Percentiles rank a stretch among this genome's conserved stretches.
Evolutionary conservation across 768 basidiomycete species (phyloP).

Genomic region (Rhodotorula kratochvilovae): DNA sequence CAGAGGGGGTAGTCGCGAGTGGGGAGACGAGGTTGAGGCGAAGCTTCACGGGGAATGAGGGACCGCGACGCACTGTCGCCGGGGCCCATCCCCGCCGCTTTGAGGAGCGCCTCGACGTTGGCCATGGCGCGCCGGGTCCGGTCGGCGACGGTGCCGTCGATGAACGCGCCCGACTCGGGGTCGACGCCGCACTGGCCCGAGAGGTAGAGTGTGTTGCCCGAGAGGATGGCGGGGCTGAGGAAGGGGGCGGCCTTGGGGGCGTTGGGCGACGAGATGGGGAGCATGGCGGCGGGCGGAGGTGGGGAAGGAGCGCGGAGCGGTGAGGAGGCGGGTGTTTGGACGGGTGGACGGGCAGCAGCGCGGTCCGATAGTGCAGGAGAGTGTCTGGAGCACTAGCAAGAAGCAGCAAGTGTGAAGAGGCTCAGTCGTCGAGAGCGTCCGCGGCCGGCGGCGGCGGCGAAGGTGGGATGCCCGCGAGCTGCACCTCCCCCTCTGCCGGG

Average conservation of each 20-base stretch:
- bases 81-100: neutral
- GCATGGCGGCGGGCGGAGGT: neutral
- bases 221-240: neutral
- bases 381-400: too few relatives aligned
- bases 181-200: neutral
- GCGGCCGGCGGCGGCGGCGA: too few relatives aligned
- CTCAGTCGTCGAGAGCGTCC: too few relatives aligned
- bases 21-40: neutral
- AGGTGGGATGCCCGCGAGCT: too few relatives aligned
- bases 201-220: neutral
- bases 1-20: too few relatives aligned
- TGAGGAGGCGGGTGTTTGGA: neutral
- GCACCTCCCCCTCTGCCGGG: too few relatives aligned
- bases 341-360: too few relatives aligned
- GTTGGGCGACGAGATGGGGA: neutral
- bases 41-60: neutral
- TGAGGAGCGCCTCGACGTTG: neutral
- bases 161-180: neutral
- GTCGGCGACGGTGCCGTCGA: neutral
- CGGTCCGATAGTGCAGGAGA: too few relatives aligned
- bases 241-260: neutral
- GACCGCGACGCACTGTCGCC: neutral
- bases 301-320: neutral
- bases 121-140: neutral
- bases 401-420: too few relatives aligned